These are phyloP conservation scores for Pythium oligandrum DNA, from an alignment of 352 stramenopile genomes.

Conservation along the genomic window DNA sequence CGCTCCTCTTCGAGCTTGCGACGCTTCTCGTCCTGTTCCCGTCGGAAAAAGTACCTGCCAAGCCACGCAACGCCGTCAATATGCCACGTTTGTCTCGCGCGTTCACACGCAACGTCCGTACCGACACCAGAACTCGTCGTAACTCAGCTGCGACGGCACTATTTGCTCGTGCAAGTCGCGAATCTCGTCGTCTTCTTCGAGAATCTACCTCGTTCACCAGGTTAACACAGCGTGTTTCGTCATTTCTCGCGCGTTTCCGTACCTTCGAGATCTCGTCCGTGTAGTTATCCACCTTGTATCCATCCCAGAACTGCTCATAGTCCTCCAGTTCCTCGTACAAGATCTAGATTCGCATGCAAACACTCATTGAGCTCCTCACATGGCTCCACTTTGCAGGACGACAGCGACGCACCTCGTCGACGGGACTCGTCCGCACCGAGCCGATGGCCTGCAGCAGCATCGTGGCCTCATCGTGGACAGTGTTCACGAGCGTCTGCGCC, in stretches of 20 bases:
- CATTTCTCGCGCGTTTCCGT: background rate
- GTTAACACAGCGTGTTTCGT: too few relatives aligned
- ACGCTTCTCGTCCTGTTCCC: conserved; percentile 36
- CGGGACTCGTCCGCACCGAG: conserved; percentile 44
- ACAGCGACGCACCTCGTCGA: conserved; percentile 52
- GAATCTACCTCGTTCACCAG: conserved; percentile 15
- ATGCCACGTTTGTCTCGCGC: background rate
- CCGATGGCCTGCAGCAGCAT: conserved; percentile 68
- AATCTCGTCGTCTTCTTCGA: conserved; percentile 52
- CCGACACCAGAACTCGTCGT: conserved; percentile 83
- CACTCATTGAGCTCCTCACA: too few relatives aligned
- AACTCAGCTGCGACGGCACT: conserved; percentile 68
- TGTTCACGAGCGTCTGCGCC: conserved; percentile 62
- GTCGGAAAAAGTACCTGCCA: conserved; percentile 63
- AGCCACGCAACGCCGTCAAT: background rate
- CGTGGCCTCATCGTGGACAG: conserved; percentile 69
- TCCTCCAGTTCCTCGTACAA: conserved; percentile 74
- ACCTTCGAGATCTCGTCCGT: conserved; percentile 70
- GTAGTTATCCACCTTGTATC: conserved; percentile 60
- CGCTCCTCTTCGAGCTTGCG: conserved; percentile 29
- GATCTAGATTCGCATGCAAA: conserved; percentile 24
- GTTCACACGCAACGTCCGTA: conserved; percentile 14
- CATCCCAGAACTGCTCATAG: conserved; percentile 57
- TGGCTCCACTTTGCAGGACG: too few relatives aligned
- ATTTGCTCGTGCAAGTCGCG: conserved; percentile 56